Conservation (phyloP, 768 basidiomycete species). For the Cyclocybe cylindracea region DNA sequence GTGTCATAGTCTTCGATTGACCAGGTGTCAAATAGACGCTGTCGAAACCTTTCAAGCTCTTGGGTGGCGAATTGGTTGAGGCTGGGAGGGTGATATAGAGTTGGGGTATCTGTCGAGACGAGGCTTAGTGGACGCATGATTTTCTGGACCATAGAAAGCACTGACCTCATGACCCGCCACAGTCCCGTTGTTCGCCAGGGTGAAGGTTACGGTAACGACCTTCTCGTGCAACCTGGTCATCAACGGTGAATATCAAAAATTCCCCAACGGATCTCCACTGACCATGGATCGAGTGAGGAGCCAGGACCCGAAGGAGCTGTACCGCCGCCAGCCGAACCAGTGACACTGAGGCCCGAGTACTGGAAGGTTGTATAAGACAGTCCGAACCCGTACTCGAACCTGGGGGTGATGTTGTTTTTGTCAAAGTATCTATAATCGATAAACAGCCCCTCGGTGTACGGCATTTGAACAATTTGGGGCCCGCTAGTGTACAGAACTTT, state of each 20-base stretch:
- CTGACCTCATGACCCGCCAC: conserved; percentile 55
- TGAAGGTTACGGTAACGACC: conserved; percentile 54
- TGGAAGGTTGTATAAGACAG: conserved; percentile 60
- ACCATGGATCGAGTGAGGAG: conserved; percentile 55
- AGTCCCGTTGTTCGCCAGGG: conserved; percentile 52
- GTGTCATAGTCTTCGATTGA: conserved; percentile 44
- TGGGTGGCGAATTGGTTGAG: conserved; percentile 48
- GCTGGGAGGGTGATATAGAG: conserved; percentile 53
- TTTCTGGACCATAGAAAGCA: neutral
- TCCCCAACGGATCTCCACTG: neutral
- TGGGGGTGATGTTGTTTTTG: conserved; percentile 41
- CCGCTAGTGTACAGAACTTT: conserved; percentile 41
- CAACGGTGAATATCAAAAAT: neutral
- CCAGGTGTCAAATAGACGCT: conserved; percentile 45
- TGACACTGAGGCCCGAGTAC: conserved; percentile 45
- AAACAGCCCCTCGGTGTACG: conserved; percentile 59
- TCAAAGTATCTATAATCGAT: conserved; percentile 65
- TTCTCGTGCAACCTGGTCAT: conserved; percentile 50
- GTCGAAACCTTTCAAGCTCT: conserved; percentile 58
- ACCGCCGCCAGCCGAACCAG: conserved; percentile 41
- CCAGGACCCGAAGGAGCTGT: conserved; percentile 46
- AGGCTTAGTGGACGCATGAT: neutral
- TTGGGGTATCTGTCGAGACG: conserved; percentile 46
- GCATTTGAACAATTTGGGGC: conserved; percentile 43
- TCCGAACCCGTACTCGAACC: conserved; percentile 53